phyloP scores from a whole-genome alignment of 2,329 filamentous ascomycete genomes.

The Penicillium sumatraense region DNA sequence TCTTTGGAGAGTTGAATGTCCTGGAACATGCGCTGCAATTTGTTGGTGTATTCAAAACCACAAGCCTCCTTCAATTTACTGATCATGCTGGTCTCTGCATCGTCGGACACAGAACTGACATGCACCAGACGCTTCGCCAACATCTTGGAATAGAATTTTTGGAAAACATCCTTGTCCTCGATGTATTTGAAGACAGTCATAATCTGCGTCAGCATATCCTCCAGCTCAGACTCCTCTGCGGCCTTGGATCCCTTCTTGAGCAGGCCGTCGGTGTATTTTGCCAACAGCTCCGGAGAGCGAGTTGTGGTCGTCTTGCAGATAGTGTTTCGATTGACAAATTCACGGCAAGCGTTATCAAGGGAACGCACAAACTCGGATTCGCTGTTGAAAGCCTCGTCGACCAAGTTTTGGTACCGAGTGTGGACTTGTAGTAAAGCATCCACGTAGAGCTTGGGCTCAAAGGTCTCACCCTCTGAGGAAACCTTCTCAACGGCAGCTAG shows the following conservation, averaged over 20 bases:
- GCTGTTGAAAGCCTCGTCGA: conserved; percentile 89
- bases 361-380: conserved; percentile 97
- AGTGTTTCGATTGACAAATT: conserved; percentile 97
- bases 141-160: conserved; percentile 99
- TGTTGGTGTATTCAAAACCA: conserved; percentile 99
- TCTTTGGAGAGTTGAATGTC: conserved; percentile 99
- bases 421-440: conserved; percentile 94
- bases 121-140: conserved; percentile 92
- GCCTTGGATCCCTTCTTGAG: conserved; percentile 89
- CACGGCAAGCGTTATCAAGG: conserved; percentile 93
- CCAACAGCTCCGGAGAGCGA: conserved; percentile 90
- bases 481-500: conserved; percentile 89
- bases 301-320: conserved; percentile 93
- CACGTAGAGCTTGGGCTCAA: conserved; percentile 96
- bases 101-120: conserved; percentile 92
- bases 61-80: conserved; percentile 98
- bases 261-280: conserved; percentile 92
- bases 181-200: conserved; percentile 99
- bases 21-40: conserved; percentile 99
- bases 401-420: conserved; percentile 86
- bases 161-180: conserved; percentile 99
- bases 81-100: conserved; percentile 99
- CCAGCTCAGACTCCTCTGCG: conserved; percentile 90
- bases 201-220: conserved; percentile 84
- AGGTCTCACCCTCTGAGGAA: conserved; percentile 80